These are phyloP conservation scores for Toxoplasma gondii DNA, from an alignment of 169 alveolate genomes.

Conservation along the genomic window DNA sequence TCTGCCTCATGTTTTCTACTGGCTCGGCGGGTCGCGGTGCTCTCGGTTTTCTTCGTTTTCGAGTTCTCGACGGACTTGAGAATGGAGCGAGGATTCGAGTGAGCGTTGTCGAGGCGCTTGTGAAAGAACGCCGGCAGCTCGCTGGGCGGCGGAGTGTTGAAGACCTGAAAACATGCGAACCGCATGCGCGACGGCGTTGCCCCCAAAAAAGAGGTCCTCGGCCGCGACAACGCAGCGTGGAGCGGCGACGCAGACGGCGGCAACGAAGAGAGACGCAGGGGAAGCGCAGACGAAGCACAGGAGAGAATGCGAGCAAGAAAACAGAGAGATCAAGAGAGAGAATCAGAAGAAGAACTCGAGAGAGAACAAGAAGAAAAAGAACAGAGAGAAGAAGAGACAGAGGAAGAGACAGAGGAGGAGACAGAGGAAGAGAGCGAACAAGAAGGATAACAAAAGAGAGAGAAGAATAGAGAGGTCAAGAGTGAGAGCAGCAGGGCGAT, in stretches of 20 bases:
- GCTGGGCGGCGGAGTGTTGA: slow-evolving; percentile 21
- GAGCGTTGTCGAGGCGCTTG: slow-evolving; percentile 51
- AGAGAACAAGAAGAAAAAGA: background rate
- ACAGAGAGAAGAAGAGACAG: background rate
- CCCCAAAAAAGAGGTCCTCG: background rate
- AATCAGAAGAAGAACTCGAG: too few relatives aligned
- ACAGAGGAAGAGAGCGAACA: background rate
- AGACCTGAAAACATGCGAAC: background rate
- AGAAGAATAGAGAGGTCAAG: background rate
- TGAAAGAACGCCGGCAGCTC: slow-evolving; percentile 28
- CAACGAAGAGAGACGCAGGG: background rate
- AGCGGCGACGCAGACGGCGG: background rate
- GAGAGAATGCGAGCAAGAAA: background rate
- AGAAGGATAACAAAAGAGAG: background rate
- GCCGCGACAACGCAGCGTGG: background rate
- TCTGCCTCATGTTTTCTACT: too few relatives aligned
- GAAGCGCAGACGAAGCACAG: background rate
- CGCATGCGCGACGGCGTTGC: background rate
- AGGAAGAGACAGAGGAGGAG: background rate
- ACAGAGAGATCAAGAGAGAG: background rate
- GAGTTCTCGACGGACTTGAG: slow-evolving; percentile 33
- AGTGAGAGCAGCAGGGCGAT: too few relatives aligned
- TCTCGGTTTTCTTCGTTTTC: background rate
- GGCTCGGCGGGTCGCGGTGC: too few relatives aligned
- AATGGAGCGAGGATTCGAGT: slow-evolving; percentile 56